Conservation (phyloP, 176 grass and related monocot species). For the Bothriochloa decipiens region DNA sequence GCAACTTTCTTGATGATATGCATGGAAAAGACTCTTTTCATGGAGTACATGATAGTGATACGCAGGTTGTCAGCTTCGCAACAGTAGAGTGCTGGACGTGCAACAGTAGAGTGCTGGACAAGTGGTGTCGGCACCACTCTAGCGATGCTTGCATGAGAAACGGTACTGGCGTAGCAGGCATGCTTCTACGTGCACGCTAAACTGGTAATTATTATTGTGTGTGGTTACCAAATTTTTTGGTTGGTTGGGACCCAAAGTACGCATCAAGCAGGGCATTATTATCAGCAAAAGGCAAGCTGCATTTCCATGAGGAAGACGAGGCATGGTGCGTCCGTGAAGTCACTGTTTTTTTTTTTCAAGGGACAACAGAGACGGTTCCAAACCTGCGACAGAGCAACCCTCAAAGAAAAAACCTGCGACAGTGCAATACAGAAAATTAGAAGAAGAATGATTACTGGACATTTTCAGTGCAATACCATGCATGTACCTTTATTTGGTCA, state of each 20-base stretch:
- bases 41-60: background rate
- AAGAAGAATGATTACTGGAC: too few relatives aligned
- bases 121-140: background rate
- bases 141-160: background rate
- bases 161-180: background rate
- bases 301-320: constrained; percentile 23
- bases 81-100: background rate
- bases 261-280: constrained; percentile 20
- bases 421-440: background rate
- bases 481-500: background rate
- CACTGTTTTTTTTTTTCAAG: background rate
- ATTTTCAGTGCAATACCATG: background rate
- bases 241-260: constrained; percentile 1
- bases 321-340: background rate
- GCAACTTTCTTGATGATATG: too few relatives aligned
- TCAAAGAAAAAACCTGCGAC: too few relatives aligned
- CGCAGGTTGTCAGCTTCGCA: background rate
- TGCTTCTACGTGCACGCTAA: constrained; percentile 48
- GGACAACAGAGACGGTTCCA: too few relatives aligned
- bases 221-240: background rate
- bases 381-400: too few relatives aligned
- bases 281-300: background rate
- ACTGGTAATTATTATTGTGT: constrained; percentile 31
- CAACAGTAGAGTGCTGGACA: too few relatives aligned
- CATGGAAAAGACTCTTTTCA: too few relatives aligned